Evolutionary conservation across 2,329 filamentous ascomycete species (phyloP), one percentile per base, ranked within the genome.

Genomic region (Penicillium sp.): DNA sequence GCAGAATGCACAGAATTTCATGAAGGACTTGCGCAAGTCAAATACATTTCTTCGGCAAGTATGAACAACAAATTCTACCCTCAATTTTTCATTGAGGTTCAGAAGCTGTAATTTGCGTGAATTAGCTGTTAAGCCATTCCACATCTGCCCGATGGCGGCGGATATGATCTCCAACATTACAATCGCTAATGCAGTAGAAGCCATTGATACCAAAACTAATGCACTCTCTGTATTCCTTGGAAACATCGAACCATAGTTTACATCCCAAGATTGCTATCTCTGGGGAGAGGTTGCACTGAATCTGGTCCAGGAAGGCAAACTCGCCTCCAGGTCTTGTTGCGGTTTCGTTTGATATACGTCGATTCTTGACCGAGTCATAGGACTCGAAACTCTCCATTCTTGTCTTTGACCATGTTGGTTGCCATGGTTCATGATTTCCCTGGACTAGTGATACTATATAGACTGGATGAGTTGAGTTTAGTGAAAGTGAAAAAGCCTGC

Each of bases 401-500:
- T 6, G 65, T 70, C 2, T 68, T 63, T 2, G 33, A 19, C 72
- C 74, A 76, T 49, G 55, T 73, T 40, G 69, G 71, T 33, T 72
- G 67, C 63, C 83, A 86, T 0, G 83, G 76, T 67, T 88, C 85
- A 67, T 87, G 84, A 65, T 87, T 87, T 0, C 85, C 84, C 0
- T 81, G 70, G 0, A 87, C 75, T 33, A 85, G 77, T 43, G 87
- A 78, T 1, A 87, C 81, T 1, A 75, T 69, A 5, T 74, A 69
- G 65, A 87, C 6, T 79, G 72, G 1, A 42, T 35, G 2, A 87
- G 78, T 64, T 86, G 84, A 2, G 64, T 66, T 13, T 69, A 10
- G 87, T 70, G 65, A 87, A 87, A 1, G 37, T 56, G 37, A 81
- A 73, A 63, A 80, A 80, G 0, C 80, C 78, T 14, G 76, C 67